Base-by-base conservation (phyloP, 2,329 filamentous ascomycete genomes). In the Alternaria brassicicola region DNA sequence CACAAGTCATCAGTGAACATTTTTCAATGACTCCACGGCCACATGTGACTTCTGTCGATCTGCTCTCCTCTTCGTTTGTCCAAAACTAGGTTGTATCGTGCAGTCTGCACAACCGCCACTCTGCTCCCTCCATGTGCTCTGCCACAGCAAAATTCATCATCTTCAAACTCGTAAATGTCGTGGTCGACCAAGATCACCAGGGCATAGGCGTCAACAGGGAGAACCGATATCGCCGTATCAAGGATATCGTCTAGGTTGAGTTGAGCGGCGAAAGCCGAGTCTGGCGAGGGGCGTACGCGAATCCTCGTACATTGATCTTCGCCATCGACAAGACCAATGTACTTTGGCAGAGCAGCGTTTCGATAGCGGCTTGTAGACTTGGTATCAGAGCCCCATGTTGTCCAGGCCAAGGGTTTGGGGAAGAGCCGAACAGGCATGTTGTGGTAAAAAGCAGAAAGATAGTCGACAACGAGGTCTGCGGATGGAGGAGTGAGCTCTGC, bases 131-230 rank as follows among this genome's bases (percentile, higher is more conserved):
- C 88, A 68, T 88, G 91, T 0, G 88, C 87, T 26, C 87, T 77
- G 0, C 88, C 88, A 60, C 87, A 89, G 52, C 84, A 86, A 66
- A 90, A 91, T 19, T 86, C 83, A 58, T 90, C 88, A 0, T 89
- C 84, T 0, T 88, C 85, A 48, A 83, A 82, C 64, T 90, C 87
- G 66, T 87, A 89, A 13, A 89, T 74, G 67, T 90, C 88, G n/a
- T 88, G 83, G 31, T 86, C 77, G 0, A 84, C 76, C 0, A 89
- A 67, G 33, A 90, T 70, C 0, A 88, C 66, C 1, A 89, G 68
- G 0, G 87, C 80, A 57, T 87, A 87, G 0, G 87, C 87, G 64
- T 89, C 84, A 0, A 65, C 49, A 0, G 86, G 87, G 0, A 89
- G 73, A 15, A 84, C 78, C 2, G 74, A 75, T 2, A 86, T 80